These are phyloP conservation scores for Colletotrichum lini DNA, from an alignment of 2,329 filamentous ascomycete genomes.

Conservation along the genomic window DNA sequence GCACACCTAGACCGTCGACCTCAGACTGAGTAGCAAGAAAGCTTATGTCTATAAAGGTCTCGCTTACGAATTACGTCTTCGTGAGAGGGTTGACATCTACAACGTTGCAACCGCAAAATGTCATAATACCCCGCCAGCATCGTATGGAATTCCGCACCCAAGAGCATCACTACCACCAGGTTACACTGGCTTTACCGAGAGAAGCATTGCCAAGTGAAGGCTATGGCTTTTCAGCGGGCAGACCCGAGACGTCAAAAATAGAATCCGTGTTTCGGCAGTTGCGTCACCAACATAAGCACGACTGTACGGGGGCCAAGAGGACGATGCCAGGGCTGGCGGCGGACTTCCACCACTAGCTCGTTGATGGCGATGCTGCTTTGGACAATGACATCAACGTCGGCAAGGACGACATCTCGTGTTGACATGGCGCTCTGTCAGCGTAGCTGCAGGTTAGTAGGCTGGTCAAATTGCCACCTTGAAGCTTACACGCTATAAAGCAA, in stretches of 20 bases:
- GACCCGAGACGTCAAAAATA: background rate
- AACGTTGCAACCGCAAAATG: constrained; percentile 9
- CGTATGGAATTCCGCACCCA: constrained; percentile 12
- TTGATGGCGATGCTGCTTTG: background rate
- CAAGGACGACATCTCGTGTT: constrained; percentile 2
- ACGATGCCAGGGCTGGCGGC: background rate
- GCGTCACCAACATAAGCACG: background rate
- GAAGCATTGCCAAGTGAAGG: background rate
- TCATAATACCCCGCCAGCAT: background rate
- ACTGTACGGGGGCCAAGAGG: background rate
- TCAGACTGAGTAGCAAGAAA: background rate
- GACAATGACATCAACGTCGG: background rate
- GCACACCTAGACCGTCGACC: background rate
- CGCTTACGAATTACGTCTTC: background rate
- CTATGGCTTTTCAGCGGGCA: background rate
- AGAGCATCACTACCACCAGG: background rate
- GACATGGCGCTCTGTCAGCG: constrained; percentile 14
- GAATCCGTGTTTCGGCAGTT: background rate
- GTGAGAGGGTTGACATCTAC: background rate
- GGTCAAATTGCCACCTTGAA: background rate
- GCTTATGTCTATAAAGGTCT: background rate
- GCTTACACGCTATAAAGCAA: background rate
- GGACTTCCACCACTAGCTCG: constrained; percentile 1
- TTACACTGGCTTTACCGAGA: constrained; percentile 2
- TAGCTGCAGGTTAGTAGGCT: background rate